These are phyloP conservation scores for Myxozyma neotropica DNA, from an alignment of 805 yeast genomes.

Conservation along the genomic window DNA sequence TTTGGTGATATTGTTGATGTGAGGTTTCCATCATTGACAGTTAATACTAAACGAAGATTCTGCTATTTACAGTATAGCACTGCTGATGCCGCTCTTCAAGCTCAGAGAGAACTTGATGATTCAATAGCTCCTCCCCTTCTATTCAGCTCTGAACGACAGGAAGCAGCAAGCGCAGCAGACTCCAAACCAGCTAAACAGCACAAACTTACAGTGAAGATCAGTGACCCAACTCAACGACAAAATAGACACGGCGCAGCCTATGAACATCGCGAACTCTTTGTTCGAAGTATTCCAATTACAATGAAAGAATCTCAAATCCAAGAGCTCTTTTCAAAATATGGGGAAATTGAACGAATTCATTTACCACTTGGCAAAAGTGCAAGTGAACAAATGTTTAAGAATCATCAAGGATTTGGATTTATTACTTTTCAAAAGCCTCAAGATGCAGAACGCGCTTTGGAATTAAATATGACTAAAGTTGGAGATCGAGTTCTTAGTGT, in stretches of 20 bases:
- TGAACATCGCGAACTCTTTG: conserved; percentile 60
- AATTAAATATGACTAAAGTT: conserved; percentile 47
- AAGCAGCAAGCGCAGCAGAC: background rate
- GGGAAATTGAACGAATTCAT: conserved; percentile 55
- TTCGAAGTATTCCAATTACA: conserved; percentile 56
- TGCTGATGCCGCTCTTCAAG: conserved; percentile 50
- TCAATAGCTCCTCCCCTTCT: conserved; percentile 13
- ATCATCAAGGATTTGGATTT: conserved; percentile 69
- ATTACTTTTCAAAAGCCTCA: conserved; percentile 51
- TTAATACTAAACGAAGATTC: conserved; percentile 62
- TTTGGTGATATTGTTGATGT: conserved; percentile 52
- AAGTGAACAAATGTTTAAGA: conserved; percentile 36
- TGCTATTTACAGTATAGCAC: conserved; percentile 66
- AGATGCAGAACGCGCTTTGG: conserved; percentile 54
- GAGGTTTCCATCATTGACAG: conserved; percentile 65
- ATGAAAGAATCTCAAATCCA: conserved; percentile 48
- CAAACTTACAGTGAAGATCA: conserved; percentile 58
- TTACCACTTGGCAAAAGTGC: conserved; percentile 38
- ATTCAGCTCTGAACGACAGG: conserved; percentile 6
- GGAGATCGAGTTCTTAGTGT: conserved; percentile 55
- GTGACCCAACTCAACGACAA: conserved; percentile 56
- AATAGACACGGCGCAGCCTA: conserved; percentile 51
- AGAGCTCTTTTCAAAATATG: conserved; percentile 52
- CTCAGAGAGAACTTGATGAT: conserved; percentile 50
- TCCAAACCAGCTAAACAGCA: conserved; percentile 36